Evolutionary conservation across 257 asterid genomes (phyloP), one percentile per base, ranked within the genome.

Genomic region (Agastache rugosa): DNA sequence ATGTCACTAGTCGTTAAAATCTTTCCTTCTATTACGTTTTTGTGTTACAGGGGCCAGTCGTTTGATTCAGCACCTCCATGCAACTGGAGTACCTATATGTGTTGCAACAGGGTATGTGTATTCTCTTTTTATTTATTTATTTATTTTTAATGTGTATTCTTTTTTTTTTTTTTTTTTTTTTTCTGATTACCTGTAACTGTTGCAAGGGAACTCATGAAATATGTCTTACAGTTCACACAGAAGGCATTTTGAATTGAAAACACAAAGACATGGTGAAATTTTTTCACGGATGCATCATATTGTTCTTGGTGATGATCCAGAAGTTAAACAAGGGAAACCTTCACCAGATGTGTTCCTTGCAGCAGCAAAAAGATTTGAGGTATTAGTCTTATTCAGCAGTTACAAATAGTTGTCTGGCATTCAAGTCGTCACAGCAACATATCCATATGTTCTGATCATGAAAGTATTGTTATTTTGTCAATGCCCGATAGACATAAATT

Each of bases 291-390:
- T 94, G 99, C 97, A 92, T 87, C 99, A 90, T 75, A 79, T 92
- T 51, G 93, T 92, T 77, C 87, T 79, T 69, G 99, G 98, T 53
- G 99, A 94, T 86, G 99, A 94, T 83, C 98, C 97, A 37, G 97
- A 92, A 84, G 97, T 92, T 54, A 94, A 90, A 85, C 90, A 86
- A 68, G 99, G 99, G 72, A 95, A 95, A 77, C 98, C 98, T 62
- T 89, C 99, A 58, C 99, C 98, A 4, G 99, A 94, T 73, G 84
- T 79, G 64, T 94, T 92, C 83, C 93, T 94, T 81, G 92, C 93
- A 78, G 98, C 96, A 6, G 96, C 97, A 67, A 90, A 71, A 75
- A 84, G 98, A 86, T 94, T 92, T 63, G 97, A 95, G 97, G 98
- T 90, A 71, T 73, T 51, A 64, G 50, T 74, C 77, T 61, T 50